These are phyloP conservation scores for Salix udensis DNA, from an alignment of 345 rosid species.

Conservation along the genomic window DNA sequence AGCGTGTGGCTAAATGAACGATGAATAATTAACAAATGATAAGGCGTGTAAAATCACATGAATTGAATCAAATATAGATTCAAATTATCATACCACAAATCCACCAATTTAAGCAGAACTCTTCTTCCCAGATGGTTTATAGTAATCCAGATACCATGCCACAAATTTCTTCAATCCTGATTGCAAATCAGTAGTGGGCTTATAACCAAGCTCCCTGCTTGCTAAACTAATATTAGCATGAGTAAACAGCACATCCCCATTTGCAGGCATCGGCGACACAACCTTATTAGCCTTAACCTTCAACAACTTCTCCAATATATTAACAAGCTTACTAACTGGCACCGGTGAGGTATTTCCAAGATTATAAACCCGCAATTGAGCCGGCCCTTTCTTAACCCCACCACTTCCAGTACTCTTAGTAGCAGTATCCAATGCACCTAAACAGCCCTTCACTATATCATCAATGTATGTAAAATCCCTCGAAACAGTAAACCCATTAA, in stretches of 20 bases:
- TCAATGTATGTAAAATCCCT: conserved; percentile 50
- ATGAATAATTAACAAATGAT: not conserved
- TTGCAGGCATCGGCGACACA: conserved; percentile 29
- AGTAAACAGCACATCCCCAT: conserved; percentile 34
- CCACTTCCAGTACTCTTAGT: conserved; percentile 33
- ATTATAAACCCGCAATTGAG: conserved; percentile 28
- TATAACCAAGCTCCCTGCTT: conserved; percentile 28
- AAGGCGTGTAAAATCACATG: not conserved
- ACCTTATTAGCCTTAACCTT: conserved; percentile 33
- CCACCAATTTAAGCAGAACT: conserved; percentile 24
- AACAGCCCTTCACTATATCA: conserved; percentile 34
- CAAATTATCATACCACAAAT: conserved; percentile 16
- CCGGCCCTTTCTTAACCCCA: conserved; percentile 27
- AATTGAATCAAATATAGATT: conserved; percentile 23
- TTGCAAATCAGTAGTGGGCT: conserved; percentile 26
- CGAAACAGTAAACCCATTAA: conserved; percentile 34
- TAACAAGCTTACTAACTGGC: conserved; percentile 28
- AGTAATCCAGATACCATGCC: conserved; percentile 31
- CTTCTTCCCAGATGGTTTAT: conserved; percentile 12
- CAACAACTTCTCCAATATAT: conserved; percentile 34
- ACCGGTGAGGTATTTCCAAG: conserved; percentile 31
- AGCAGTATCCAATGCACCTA: conserved; percentile 34
- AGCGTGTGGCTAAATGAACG: conserved; percentile 4
- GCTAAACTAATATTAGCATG: conserved; percentile 35
- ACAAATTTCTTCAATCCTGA: conserved; percentile 34